Evolutionary conservation across 1,139 yeast genomes (phyloP), one percentile per base, ranked within the genome.

Genomic region (Pneumocystis sp.): DNA sequence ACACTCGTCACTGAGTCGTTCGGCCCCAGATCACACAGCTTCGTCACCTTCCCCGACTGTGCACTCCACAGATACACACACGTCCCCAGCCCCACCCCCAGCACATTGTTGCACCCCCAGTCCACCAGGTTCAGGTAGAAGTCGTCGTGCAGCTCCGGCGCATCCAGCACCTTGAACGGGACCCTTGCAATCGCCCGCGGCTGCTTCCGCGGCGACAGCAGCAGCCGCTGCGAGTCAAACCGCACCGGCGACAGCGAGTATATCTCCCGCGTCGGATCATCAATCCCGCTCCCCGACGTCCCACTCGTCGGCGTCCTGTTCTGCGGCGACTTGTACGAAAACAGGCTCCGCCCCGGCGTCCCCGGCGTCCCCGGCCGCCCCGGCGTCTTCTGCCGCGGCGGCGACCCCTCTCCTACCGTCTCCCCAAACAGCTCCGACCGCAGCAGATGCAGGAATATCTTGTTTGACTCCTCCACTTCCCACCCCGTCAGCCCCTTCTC

Each of bases 81-180:
- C 65, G 88, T 85, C 0, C 96, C 96, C 61, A 93, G 79, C 0
- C 97, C 97, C 10, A 93, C 98, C 0, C 95, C 96, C 56, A 93
- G 77, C 39, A 88, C 78, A 74, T 91, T 96, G 68, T 86, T 90
- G 45, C 89, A 83, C 0, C 97, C 96, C 99, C 99, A 93, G 74
- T 93, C 97, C 1, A 93, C 88, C 67, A 93, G 78, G 73, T 93
- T 95, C 61, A 90, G 80, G 73, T 93, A 93, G 73, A 91, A 93
- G 74, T 93, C 97, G 74, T 95, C 98, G 12, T 90, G 88, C 56
- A 95, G 78, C 67, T 90, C 96, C 0, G 98, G 99, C 0, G 99
- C 99, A 76, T 93, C 98, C 61, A 93, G 81, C 2, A 93, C 97
- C 67, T 96, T 81, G 73, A 87, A 90, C 0, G 98, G 98, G 0